Conservation (phyloP, 257 asterid genomes). For the Jaltomata sinuosa region DNA sequence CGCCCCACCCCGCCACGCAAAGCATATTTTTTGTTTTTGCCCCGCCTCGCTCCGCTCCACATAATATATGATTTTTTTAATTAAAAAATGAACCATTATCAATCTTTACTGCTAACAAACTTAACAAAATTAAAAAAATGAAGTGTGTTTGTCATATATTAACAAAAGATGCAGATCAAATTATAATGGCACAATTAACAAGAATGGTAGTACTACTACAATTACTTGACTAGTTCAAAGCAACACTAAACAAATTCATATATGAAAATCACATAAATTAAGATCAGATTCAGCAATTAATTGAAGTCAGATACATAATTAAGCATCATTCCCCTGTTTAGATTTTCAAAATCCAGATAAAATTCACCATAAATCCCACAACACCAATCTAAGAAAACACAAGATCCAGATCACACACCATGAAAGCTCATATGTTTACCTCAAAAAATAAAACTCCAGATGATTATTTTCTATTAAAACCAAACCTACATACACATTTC, state of each 20-base stretch:
- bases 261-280: background rate
- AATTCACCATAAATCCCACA: background rate
- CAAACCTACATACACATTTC: background rate
- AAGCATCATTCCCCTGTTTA: background rate
- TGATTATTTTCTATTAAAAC: background rate
- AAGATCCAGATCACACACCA: constrained; percentile 10
- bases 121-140: too few species aligned
- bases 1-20: too few species aligned
- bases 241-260: background rate
- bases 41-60: too few species aligned
- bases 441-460: constrained; percentile 8
- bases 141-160: too few species aligned
- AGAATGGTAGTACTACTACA: too few species aligned
- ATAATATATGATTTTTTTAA: too few species aligned
- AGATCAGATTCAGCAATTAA: background rate
- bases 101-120: too few species aligned
- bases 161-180: too few species aligned
- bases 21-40: too few species aligned
- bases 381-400: background rate
- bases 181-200: too few species aligned
- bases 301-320: background rate
- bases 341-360: background rate
- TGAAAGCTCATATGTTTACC: constrained; percentile 3
- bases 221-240: background rate
- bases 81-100: too few species aligned